Conservation (phyloP, 129 eudicot species). For the Erigeron canadensis region DNA sequence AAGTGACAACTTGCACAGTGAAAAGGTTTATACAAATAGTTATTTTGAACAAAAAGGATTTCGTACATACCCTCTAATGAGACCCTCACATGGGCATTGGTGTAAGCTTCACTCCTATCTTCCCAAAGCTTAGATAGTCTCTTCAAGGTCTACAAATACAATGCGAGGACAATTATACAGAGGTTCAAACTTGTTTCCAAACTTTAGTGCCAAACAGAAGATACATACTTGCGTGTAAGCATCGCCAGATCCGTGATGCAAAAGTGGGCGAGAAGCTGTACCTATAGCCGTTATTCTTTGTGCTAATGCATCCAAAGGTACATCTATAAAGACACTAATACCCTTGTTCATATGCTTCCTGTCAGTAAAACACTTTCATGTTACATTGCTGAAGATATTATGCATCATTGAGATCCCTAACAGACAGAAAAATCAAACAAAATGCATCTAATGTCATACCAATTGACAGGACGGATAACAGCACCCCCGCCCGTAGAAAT, state of each 20-base stretch:
- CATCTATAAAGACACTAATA: conserved; percentile 82
- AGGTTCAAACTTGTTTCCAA: not conserved
- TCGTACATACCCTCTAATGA: conserved; percentile 67
- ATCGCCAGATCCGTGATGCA: conserved; percentile 74
- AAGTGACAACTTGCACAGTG: not conserved
- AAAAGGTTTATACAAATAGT: not conserved
- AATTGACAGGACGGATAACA: conserved; percentile 89
- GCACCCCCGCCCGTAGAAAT: conserved; percentile 98
- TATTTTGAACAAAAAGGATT: not conserved
- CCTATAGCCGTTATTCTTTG: conserved; percentile 73
- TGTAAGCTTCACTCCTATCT: conserved; percentile 76
- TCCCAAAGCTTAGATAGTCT: conserved; percentile 64
- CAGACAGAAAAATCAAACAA: not conserved
- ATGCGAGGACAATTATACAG: not conserved
- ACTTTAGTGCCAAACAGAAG: not conserved
- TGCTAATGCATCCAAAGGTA: conserved; percentile 92
- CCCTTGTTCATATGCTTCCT: conserved; percentile 93
- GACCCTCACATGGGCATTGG: conserved; percentile 68
- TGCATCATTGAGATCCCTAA: conserved; percentile 5
- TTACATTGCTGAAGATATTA: conserved; percentile 8
- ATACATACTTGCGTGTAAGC: conserved; percentile 63
- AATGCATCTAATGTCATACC: conserved; percentile 42
- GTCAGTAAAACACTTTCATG: conserved; percentile 11
- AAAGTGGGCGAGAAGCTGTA: conserved; percentile 88
- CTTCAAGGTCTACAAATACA: conserved; percentile 50